Evolutionary conservation across 192 early-diverging fungal genomes (phyloP).

Genomic region (Podila verticillata): DNA sequence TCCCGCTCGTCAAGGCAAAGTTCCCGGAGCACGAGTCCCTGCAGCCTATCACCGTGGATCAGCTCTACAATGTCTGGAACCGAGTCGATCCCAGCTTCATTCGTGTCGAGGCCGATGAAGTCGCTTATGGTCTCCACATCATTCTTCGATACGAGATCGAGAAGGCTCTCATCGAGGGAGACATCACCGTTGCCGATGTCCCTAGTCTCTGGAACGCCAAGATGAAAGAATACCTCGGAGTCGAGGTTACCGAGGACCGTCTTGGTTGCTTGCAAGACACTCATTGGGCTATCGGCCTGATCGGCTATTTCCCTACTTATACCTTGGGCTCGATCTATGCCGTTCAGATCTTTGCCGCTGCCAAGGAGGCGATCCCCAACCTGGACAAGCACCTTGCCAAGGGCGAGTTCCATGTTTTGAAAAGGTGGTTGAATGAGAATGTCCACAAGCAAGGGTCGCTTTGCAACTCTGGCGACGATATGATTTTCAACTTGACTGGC

Average conservation of each 20-base stretch:
- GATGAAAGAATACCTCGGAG: conserved; percentile 31
- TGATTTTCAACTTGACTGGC: conserved; percentile 20
- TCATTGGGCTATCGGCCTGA: conserved; percentile 19
- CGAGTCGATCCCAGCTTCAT: neutral
- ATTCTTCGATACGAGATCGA: conserved; percentile 29
- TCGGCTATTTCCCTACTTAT: conserved; percentile 43
- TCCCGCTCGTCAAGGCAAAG: conserved; percentile 22
- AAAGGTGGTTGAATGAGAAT: conserved; percentile 38
- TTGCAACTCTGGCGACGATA: conserved; percentile 6
- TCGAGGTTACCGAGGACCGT: conserved; percentile 14
- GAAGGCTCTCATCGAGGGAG: conserved; percentile 2
- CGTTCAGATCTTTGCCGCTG: neutral
- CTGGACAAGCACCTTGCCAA: conserved; percentile 10
- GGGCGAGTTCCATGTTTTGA: conserved; percentile 26
- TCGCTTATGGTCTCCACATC: conserved; percentile 20
- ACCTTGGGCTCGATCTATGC: conserved; percentile 20
- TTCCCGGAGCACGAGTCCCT: conserved; percentile 18
- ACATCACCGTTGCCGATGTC: conserved; percentile 14
- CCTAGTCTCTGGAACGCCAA: conserved; percentile 22
- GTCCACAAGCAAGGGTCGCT: conserved; percentile 27
- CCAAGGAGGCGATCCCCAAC: neutral
- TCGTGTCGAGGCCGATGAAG: conserved; percentile 33
- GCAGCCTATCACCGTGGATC: conserved; percentile 3
- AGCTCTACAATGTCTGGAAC: conserved; percentile 20
- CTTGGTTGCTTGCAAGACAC: conserved; percentile 28